Conservation (phyloP, 495 filamentous ascomycete species). For the Penicillium samsonianum region DNA sequence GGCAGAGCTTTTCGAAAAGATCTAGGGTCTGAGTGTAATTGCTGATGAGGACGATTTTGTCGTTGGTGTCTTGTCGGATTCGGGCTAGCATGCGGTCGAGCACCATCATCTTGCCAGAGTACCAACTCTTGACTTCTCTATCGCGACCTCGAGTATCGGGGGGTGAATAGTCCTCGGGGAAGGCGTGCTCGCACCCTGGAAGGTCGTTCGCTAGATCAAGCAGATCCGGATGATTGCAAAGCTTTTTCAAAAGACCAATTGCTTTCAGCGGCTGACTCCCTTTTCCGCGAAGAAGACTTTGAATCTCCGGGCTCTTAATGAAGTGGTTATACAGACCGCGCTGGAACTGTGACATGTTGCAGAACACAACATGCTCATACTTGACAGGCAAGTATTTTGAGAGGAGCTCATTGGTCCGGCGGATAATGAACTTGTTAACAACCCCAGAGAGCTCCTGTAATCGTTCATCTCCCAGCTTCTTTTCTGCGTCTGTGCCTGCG, state of each 20-base stretch:
- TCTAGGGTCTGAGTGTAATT: slow-evolving; percentile 98
- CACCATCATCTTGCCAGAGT: slow-evolving; percentile 97
- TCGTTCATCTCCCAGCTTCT: slow-evolving; percentile 81
- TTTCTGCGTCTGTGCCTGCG: slow-evolving; percentile 79
- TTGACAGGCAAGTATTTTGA: slow-evolving; percentile 98
- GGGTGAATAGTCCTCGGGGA: slow-evolving; percentile 84
- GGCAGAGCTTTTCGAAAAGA: slow-evolving; percentile 89
- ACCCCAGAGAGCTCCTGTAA: slow-evolving; percentile 75
- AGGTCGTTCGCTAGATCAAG: slow-evolving; percentile 82
- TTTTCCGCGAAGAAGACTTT: slow-evolving; percentile 87
- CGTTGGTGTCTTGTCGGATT: slow-evolving; percentile 93
- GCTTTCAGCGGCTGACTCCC: slow-evolving; percentile 95
- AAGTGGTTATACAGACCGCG: slow-evolving; percentile 94
- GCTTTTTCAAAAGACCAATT: slow-evolving; percentile 94
- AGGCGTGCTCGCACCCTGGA: slow-evolving; percentile 79
- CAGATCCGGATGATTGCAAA: slow-evolving; percentile 97
- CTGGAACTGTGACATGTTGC: slow-evolving; percentile 91
- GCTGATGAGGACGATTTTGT: slow-evolving; percentile 98
- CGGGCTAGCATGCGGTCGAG: slow-evolving; percentile 97
- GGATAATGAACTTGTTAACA: slow-evolving; percentile 99
- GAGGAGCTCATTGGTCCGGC: slow-evolving; percentile 94
- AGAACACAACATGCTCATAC: slow-evolving; percentile 99
- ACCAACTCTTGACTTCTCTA: slow-evolving; percentile 92
- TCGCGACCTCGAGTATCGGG: slow-evolving; percentile 87
- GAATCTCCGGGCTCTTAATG: slow-evolving; percentile 93